phyloP scores from a whole-genome alignment of 2,329 filamentous ascomycete species.

The Penicillium sp. region DNA sequence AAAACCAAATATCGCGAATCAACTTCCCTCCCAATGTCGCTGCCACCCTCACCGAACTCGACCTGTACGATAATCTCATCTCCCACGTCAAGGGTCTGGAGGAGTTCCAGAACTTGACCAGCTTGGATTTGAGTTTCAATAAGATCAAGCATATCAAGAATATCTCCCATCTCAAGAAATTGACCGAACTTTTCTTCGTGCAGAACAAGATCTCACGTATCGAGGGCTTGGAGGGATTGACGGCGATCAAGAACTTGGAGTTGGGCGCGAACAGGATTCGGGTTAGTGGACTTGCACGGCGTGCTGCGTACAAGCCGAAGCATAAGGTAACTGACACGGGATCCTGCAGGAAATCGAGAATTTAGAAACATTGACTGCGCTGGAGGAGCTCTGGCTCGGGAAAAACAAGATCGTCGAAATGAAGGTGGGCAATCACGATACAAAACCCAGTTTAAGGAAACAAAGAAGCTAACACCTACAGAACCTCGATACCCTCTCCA shows the following conservation, averaged over 20 bases:
- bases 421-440: conserved; percentile 43
- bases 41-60: conserved; percentile 71
- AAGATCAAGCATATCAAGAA: conserved; percentile 99
- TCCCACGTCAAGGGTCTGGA: conserved; percentile 81
- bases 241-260: conserved; percentile 76
- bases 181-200: conserved; percentile 85
- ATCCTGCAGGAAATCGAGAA: conserved; percentile 67
- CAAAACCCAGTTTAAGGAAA: background rate
- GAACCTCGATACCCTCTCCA: conserved; percentile 68
- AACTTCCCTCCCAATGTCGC: conserved; percentile 67
- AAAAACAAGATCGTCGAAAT: conserved; percentile 95
- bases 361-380: conserved; percentile 66
- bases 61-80: conserved; percentile 95
- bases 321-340: conserved; percentile 5
- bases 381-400: conserved; percentile 90
- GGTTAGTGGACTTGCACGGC: conserved; percentile 31
- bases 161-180: conserved; percentile 68
- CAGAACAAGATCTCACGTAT: conserved; percentile 91
- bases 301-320: background rate
- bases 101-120: conserved; percentile 67
- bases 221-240: conserved; percentile 73
- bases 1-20: conserved; percentile 82
- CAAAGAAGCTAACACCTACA: conserved; percentile 22
- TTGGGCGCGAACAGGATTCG: conserved; percentile 88
- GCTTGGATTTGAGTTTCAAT: conserved; percentile 92